These are phyloP conservation scores for Tetradesmus lagerheimii DNA, from an alignment of 139 green algal genomes.

Conservation along the genomic window DNA sequence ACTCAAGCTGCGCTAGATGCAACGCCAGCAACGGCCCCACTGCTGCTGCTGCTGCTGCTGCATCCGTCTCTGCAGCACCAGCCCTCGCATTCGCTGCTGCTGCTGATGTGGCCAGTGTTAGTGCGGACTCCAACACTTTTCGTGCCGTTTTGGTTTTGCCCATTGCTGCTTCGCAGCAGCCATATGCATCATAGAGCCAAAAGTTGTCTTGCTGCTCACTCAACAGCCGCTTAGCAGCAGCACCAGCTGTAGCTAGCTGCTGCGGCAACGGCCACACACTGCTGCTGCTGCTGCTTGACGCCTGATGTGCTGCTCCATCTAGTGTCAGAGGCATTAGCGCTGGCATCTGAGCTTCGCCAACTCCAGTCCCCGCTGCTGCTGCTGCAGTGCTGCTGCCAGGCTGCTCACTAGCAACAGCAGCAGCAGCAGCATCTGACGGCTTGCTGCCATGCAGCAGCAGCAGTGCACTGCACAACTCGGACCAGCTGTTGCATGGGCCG, in stretches of 20 bases:
- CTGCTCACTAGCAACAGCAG: background rate
- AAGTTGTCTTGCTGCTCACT: constrained; percentile 55
- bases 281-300: constrained; percentile 4
- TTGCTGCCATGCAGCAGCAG: constrained; percentile 41
- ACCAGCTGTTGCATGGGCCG: constrained; percentile 14
- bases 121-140: constrained; percentile 60
- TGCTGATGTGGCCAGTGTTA: constrained; percentile 36
- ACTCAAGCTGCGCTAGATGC: constrained; percentile 18
- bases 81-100: background rate
- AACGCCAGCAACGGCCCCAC: constrained; percentile 9
- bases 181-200: constrained; percentile 62
- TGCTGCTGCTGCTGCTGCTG: constrained; percentile 25
- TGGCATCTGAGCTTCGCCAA: background rate
- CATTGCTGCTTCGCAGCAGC: constrained; percentile 45
- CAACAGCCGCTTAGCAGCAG: constrained; percentile 62
- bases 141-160: constrained; percentile 56
- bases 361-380: background rate
- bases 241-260: constrained; percentile 25
- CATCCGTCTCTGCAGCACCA: background rate
- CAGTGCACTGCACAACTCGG: constrained; percentile 21
- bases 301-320: constrained; percentile 1
- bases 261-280: background rate
- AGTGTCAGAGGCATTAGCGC: background rate
- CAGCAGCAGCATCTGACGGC: constrained; percentile 22
- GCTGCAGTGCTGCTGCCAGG: background rate